phyloP scores from a whole-genome alignment of 441 rosid species.

The Syzygium malaccense region DNA sequence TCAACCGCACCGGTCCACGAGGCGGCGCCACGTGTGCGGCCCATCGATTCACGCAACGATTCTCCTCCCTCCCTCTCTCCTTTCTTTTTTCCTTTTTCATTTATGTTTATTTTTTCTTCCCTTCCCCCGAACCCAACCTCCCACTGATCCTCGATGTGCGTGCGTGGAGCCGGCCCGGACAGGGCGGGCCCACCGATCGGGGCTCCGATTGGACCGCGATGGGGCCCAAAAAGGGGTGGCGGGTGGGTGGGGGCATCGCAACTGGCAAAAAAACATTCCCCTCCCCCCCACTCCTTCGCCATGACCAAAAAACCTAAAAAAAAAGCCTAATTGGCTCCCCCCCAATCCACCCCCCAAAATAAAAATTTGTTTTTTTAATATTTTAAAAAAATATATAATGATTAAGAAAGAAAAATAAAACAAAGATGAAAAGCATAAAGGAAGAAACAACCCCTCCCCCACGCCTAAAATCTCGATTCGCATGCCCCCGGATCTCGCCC shows the following conservation, averaged over 20 bases:
- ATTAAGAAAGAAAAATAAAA: not conserved
- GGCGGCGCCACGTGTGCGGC: conserved; percentile 30
- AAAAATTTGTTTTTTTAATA: no score
- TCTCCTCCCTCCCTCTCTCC: not conserved
- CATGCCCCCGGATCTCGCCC: rapidly evolving
- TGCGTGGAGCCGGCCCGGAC: conserved; percentile 21
- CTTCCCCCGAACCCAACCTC: not conserved
- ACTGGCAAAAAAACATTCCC: conserved; percentile 26
- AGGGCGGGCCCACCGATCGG: conserved; percentile 28
- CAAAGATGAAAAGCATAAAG: not conserved
- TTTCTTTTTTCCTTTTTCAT: not conserved
- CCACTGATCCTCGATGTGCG: not conserved
- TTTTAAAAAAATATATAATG: not conserved
- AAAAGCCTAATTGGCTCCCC: conserved; percentile 32
- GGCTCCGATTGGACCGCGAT: conserved; percentile 23
- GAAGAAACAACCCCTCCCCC: not conserved
- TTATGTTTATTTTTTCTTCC: no score
- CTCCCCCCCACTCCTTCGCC: conserved; percentile 19
- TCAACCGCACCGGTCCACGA: conserved; percentile 31
- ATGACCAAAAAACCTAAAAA: not conserved
- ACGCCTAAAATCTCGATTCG: not conserved
- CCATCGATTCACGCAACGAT: conserved; percentile 34
- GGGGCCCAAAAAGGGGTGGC: conserved; percentile 29
- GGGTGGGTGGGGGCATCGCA: conserved; percentile 7
- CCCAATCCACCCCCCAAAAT: conserved; percentile 11